These are phyloP conservation scores for Glycyrrhiza uralensis DNA, from an alignment of 306 rosid genomes.

Conservation along the genomic window DNA sequence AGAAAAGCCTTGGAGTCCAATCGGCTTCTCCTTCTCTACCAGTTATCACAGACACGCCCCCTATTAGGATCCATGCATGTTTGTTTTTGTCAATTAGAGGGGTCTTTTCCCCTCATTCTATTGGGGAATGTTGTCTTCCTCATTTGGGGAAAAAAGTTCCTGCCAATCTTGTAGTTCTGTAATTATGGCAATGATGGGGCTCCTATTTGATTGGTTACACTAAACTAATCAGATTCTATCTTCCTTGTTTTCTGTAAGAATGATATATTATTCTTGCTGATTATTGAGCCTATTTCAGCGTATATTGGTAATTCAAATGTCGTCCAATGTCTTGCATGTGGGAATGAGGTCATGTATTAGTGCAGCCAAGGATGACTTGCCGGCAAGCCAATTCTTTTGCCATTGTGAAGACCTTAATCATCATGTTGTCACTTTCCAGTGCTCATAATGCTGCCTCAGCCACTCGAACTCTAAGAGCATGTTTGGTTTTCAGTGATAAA, in stretches of 20 bases:
- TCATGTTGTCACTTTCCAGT: not conserved
- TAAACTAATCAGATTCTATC: slow-evolving; percentile 8
- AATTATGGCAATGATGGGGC: slow-evolving; percentile 2
- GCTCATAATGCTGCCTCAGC: too few species aligned
- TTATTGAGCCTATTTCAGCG: not conserved
- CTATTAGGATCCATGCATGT: slow-evolving; percentile 26
- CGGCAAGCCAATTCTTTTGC: slow-evolving; percentile 40
- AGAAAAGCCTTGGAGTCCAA: slow-evolving; percentile 41
- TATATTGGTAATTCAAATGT: slow-evolving; percentile 19
- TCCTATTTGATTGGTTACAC: slow-evolving; percentile 41
- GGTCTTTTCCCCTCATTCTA: slow-evolving; percentile 27
- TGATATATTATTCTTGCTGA: not conserved
- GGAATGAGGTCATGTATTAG: slow-evolving; percentile 65
- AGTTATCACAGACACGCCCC: slow-evolving; percentile 22
- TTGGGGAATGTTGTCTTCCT: slow-evolving; percentile 39
- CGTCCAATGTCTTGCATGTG: slow-evolving; percentile 87
- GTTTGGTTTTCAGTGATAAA: too few species aligned
- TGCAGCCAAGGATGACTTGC: slow-evolving; percentile 99
- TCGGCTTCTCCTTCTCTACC: slow-evolving; percentile 45
- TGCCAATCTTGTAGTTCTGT: not conserved
- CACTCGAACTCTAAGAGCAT: not conserved
- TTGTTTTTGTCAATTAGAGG: slow-evolving; percentile 18
- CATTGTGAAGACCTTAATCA: not conserved
- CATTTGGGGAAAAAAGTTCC: slow-evolving; percentile 42
- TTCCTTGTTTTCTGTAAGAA: slow-evolving; percentile 20